Evolutionary conservation across 306 rosid species (phyloP).

Genomic region (Alnus rubra): DNA sequence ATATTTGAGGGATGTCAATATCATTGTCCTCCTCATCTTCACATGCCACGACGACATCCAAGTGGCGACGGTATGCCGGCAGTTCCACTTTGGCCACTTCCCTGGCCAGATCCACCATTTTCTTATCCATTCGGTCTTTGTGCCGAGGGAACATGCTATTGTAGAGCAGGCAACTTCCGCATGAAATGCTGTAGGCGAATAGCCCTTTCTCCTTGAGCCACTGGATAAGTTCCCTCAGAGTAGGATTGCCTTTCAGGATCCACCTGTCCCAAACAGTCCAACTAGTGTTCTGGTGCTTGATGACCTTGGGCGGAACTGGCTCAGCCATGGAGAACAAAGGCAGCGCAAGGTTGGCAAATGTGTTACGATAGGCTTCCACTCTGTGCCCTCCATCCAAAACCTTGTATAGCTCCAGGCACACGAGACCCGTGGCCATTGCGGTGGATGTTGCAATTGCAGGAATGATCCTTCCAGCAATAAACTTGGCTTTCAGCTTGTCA

Average conservation of each 20-base stretch:
- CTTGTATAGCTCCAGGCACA: constrained; percentile 92
- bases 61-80: constrained; percentile 69
- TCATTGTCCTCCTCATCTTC: constrained; percentile 95
- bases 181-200: constrained; percentile 80
- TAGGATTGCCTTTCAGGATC: constrained; percentile 70
- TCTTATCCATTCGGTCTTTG: constrained; percentile 80
- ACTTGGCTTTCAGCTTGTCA: constrained; percentile 96
- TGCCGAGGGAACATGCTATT: constrained; percentile 76
- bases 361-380: constrained; percentile 86
- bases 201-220: constrained; percentile 82
- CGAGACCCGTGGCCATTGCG: constrained; percentile 96
- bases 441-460: constrained; percentile 97
- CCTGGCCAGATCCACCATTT: constrained; percentile 71
- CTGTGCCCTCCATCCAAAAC: constrained; percentile 76
- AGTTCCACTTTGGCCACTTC: constrained; percentile 77
- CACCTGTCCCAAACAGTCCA: constrained; percentile 99
- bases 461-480: constrained; percentile 92
- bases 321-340: constrained; percentile 92
- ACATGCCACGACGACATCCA: constrained; percentile 90
- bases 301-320: constrained; percentile 86
- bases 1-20: constrained; percentile 80
- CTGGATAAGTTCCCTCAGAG: constrained; percentile 66
- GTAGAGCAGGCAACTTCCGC: constrained; percentile 74
- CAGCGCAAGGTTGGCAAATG: constrained; percentile 84
- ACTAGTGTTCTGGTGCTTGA: constrained; percentile 69